Conservation (phyloP, 805 yeast species). For the Grigorovia transvaalensis region DNA sequence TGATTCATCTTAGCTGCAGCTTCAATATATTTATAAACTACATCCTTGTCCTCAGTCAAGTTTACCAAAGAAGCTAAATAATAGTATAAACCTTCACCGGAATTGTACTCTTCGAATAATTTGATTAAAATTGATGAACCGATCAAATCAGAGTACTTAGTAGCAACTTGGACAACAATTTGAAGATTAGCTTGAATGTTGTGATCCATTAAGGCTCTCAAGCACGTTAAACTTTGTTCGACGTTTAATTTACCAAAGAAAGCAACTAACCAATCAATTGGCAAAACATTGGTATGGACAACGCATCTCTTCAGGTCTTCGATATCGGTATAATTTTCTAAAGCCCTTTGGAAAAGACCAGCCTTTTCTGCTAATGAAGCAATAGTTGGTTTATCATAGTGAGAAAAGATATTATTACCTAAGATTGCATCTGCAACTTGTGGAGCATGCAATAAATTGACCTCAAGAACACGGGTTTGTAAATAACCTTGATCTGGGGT, state of each 20-base stretch:
- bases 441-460: slow-evolving; percentile 90
- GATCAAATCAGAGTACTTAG: slow-evolving; percentile 87
- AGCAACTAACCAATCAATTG: slow-evolving; percentile 85
- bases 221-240: slow-evolving; percentile 81
- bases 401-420: slow-evolving; percentile 91
- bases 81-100: slow-evolving; percentile 88
- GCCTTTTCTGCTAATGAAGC: slow-evolving; percentile 92
- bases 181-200: slow-evolving; percentile 83
- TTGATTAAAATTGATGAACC: slow-evolving; percentile 80
- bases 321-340: slow-evolving; percentile 90
- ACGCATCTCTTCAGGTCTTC: slow-evolving; percentile 93
- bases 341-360: slow-evolving; percentile 90
- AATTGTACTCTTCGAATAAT: slow-evolving; percentile 86
- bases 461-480: slow-evolving; percentile 89
- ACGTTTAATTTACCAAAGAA: slow-evolving; percentile 91
- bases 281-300: slow-evolving; percentile 74
- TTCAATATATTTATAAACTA: slow-evolving; percentile 91
- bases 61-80: slow-evolving; percentile 89
- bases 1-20: slow-evolving; percentile 88
- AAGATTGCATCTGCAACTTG: slow-evolving; percentile 98
- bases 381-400: slow-evolving; percentile 86
- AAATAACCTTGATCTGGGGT: slow-evolving; percentile 90
- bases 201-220: slow-evolving; percentile 72
- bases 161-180: slow-evolving; percentile 90
- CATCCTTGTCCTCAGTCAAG: slow-evolving; percentile 86